Evolutionary conservation across 2,329 filamentous ascomycete genomes (phyloP), one percentile per base, ranked within the genome.

Genomic region (Blastomyces parvus): DNA sequence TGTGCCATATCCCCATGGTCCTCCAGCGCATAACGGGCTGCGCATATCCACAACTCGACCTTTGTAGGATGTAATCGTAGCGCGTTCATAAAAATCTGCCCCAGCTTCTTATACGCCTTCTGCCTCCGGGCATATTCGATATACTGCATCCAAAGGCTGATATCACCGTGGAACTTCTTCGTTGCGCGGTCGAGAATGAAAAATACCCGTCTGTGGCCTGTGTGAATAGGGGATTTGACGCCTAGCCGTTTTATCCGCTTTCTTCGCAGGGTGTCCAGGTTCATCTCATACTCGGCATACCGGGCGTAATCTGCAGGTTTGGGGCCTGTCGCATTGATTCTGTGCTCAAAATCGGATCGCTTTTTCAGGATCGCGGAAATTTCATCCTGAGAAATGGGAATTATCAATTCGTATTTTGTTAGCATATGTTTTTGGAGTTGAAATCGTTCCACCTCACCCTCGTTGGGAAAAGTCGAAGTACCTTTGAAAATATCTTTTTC

Each of bases 321-420:
- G 65, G 87, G 87, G 59, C 91, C 90, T 30, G 91, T 87, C 2
- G 90, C 87, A 66, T 96, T 89, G 68, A 97, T 85, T 64, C 87
- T 88, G 78, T 97, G 93, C 76, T 99, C 94, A 74, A 92, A 95
- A 70, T 95, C 89, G 72, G 91, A 96, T 69, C 94, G 87, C 76
- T 94, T 96, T 73, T 88, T 87, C 61, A 95, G 88, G 67, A 99
- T 91, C 56, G 88, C 88, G 66, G 86, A 84, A 73, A 99, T 96
- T 76, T 99, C 93, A 68, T 95, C 89, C 86, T 94, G 70, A 27
- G 55, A 69, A 33, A 59, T 58, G 48, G 42, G 42, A 44, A 52
- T 56, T 9, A 48, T 52, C 59, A 30, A 63, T 57, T 30, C 63
- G 40, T 19, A 22, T 57, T 52, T 3, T 56, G 53, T 63, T 44